phyloP scores from a whole-genome alignment of 352 stramenopile genomes.

The Phytopythium sindhum region DNA sequence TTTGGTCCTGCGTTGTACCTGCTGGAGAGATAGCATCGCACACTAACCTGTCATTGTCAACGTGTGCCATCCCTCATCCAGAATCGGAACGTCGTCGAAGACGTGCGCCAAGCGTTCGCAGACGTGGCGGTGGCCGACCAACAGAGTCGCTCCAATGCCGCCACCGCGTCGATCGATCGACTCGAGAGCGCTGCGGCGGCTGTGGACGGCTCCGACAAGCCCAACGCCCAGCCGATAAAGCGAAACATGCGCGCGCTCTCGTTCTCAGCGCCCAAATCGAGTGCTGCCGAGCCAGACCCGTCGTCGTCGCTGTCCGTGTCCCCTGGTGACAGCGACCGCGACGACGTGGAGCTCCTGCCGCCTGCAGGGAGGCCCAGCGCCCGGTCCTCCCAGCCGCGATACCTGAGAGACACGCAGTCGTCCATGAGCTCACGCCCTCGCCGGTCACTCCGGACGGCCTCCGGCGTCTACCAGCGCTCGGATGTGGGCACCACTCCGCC shows the following conservation, averaged over 20 bases:
- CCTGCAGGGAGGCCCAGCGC: conserved; percentile 10
- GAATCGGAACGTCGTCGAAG: neutral
- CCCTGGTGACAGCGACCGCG: conserved; percentile 17
- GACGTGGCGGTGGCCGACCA: neutral
- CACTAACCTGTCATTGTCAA: neutral
- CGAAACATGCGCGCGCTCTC: conserved; percentile 34
- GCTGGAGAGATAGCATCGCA: neutral
- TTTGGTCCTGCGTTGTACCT: neutral
- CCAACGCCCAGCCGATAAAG: conserved; percentile 12
- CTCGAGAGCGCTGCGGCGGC: neutral
- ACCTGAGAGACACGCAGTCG: conserved; percentile 47
- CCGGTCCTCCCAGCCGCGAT: conserved; percentile 30
- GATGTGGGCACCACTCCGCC: neutral
- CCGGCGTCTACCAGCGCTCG: neutral
- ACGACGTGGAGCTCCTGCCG: conserved; percentile 39
- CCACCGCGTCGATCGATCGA: neutral
- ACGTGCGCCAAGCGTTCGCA: conserved; percentile 6
- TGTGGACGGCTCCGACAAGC: neutral
- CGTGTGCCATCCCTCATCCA: neutral
- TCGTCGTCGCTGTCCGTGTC: conserved; percentile 18
- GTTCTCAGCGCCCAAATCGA: conserved; percentile 39
- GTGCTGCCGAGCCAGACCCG: conserved; percentile 17
- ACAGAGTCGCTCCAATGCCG: neutral
- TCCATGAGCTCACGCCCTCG: conserved; percentile 50
- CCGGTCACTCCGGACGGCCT: conserved; percentile 5